phyloP scores from a whole-genome alignment of 495 filamentous ascomycete genomes.

The Aspergillus mulundensis region DNA sequence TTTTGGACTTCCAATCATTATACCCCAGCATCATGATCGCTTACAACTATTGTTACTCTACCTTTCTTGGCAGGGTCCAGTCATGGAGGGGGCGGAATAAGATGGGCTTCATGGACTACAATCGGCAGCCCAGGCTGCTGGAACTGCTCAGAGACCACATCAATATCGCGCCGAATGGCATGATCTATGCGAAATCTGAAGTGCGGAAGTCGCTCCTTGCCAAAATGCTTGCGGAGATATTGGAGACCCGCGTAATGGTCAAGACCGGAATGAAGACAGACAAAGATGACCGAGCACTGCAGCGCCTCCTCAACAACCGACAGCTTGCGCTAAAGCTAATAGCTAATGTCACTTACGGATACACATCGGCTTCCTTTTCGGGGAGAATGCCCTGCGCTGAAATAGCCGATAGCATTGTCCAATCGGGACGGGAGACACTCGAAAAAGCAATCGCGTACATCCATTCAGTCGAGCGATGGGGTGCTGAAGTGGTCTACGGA shows the following conservation, averaged over 20 bases:
- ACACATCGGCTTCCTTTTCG: constrained; percentile 92
- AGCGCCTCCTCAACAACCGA: constrained; percentile 86
- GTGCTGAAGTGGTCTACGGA: constrained; percentile 94
- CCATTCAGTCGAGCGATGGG: constrained; percentile 81
- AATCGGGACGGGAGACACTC: constrained; percentile 88
- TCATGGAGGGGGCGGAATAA: constrained; percentile 89
- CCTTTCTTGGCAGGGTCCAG: constrained; percentile 80
- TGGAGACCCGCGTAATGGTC: constrained; percentile 97
- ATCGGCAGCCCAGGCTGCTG: constrained; percentile 67
- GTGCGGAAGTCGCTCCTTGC: constrained; percentile 88
- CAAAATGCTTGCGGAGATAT: constrained; percentile 93
- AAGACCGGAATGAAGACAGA: constrained; percentile 95
- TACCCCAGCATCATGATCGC: constrained; percentile 99
- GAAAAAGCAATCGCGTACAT: constrained; percentile 93
- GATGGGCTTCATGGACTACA: constrained; percentile 87
- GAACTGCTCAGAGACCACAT: constrained; percentile 79
- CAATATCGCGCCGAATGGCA: constrained; percentile 93
- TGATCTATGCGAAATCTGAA: constrained; percentile 85
- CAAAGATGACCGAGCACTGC: constrained; percentile 82
- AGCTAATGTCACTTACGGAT: constrained; percentile 97
- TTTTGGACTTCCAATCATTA: constrained; percentile 92
- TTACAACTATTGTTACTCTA: constrained; percentile 99
- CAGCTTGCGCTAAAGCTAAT: constrained; percentile 96
- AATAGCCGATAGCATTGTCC: constrained; percentile 97
- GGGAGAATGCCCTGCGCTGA: constrained; percentile 97